These are phyloP conservation scores for Megacollybia marginata DNA, from an alignment of 768 basidiomycete species.

Conservation along the genomic window DNA sequence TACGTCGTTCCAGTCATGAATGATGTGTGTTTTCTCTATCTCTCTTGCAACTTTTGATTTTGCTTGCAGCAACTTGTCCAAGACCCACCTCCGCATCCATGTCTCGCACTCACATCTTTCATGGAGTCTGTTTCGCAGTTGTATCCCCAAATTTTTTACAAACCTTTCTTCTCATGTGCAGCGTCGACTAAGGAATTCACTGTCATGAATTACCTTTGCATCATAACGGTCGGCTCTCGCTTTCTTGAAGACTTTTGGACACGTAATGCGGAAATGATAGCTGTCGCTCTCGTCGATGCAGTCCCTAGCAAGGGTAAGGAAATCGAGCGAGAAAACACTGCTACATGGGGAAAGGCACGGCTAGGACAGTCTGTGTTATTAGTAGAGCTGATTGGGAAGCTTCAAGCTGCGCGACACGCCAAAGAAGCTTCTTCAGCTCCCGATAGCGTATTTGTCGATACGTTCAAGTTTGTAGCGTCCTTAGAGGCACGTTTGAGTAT, in stretches of 20 bases:
- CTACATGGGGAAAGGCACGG: conserved; percentile 40
- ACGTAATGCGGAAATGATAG: conserved; percentile 67
- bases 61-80: conserved; percentile 41
- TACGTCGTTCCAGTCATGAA: conserved; percentile 38
- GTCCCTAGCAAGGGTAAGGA: conserved; percentile 5
- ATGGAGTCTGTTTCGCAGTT: conserved; percentile 41
- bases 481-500: conserved; percentile 52
- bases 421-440: conserved; percentile 34
- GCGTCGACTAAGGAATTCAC: conserved; percentile 55
- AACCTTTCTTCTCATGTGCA: conserved; percentile 63
- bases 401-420: conserved; percentile 35
- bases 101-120: conserved; percentile 38
- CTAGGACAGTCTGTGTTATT: conserved; percentile 58
- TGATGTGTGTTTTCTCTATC: conserved; percentile 31
- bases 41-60: not conserved
- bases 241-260: conserved; percentile 61
- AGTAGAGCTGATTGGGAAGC: conserved; percentile 49
- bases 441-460: conserved; percentile 23
- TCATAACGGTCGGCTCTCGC: conserved; percentile 41
- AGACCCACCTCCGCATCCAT: conserved; percentile 45
- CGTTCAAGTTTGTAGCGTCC: conserved; percentile 38
- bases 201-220: conserved; percentile 51
- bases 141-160: conserved; percentile 63
- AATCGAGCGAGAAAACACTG: conserved; percentile 6
- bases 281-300: conserved; percentile 59